Evolutionary conservation across 1,284 basidiomycete species (phyloP).

Genomic region (Schizophyllum amplum): DNA sequence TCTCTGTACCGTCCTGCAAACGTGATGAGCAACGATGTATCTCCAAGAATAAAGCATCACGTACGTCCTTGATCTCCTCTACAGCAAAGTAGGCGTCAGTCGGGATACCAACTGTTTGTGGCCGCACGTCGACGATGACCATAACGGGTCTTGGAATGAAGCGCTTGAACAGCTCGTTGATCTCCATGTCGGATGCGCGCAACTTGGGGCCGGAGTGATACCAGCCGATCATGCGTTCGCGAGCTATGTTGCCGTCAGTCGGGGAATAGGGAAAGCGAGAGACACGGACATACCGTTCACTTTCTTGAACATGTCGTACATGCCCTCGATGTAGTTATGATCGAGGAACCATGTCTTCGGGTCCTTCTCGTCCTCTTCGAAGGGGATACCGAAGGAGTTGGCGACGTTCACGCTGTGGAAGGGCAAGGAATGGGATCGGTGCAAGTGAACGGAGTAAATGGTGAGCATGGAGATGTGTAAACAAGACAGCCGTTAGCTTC

Average conservation of each 20-base stretch:
- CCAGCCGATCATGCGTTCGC: slow-evolving; percentile 97
- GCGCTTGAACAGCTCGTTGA: slow-evolving; percentile 93
- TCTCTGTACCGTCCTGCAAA: slow-evolving; percentile 69
- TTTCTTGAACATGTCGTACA: slow-evolving; percentile 99
- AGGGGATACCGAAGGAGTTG: slow-evolving; percentile 94
- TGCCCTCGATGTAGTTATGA: slow-evolving; percentile 95
- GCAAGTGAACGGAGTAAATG: not conserved
- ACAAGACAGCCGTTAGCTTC: too few relatives aligned
- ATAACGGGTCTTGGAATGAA: slow-evolving; percentile 91
- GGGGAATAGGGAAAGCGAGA: not conserved
- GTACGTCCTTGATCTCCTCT: slow-evolving; percentile 97
- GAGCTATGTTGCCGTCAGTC: slow-evolving; percentile 34
- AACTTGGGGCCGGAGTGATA: slow-evolving; percentile 97
- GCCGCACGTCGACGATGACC: slow-evolving; percentile 97
- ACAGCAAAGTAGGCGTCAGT: slow-evolving; percentile 98
- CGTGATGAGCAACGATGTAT: slow-evolving; percentile 2
- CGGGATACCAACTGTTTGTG: slow-evolving; percentile 88
- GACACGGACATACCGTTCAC: slow-evolving; percentile 75
- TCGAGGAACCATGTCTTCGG: slow-evolving; percentile 98
- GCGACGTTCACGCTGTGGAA: slow-evolving; percentile 73
- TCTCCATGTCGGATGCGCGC: slow-evolving; percentile 93
- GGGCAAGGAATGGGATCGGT: not conserved
- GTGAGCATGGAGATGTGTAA: too few relatives aligned
- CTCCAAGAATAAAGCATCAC: slow-evolving; percentile 21
- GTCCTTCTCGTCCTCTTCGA: slow-evolving; percentile 97